Conservation (phyloP, 164 flowering plant species). For the Hamamelis virginiana region DNA sequence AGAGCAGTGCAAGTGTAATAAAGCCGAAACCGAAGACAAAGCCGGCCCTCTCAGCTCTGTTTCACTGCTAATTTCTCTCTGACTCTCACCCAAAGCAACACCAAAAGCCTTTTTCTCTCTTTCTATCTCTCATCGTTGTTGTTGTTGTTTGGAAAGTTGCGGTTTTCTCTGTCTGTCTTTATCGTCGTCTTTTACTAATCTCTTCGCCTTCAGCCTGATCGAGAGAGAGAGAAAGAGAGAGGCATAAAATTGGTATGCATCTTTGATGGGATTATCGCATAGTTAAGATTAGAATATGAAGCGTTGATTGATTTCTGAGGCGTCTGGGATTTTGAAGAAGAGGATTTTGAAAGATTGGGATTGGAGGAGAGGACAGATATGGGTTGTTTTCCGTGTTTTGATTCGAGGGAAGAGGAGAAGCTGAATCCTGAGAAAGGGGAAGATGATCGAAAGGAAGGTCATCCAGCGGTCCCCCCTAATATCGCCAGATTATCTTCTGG, state of each 20-base stretch:
- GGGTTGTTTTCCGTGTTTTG: constrained; percentile 56
- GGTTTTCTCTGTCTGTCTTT: no score
- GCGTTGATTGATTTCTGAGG: constrained; percentile 8
- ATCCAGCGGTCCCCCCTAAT: constrained; percentile 28
- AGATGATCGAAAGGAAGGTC: constrained; percentile 22
- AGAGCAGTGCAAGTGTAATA: background rate
- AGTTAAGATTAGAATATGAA: background rate
- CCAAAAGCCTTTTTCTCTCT: background rate
- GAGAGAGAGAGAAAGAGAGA: no score
- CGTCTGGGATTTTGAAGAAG: background rate
- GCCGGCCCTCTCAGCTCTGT: constrained; percentile 6
- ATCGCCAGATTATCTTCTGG: constrained; percentile 62
- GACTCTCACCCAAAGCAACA: constrained; percentile 4
- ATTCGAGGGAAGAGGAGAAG: constrained; percentile 40
- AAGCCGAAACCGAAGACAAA: constrained; percentile 2
- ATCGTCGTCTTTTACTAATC: no score
- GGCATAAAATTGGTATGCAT: no score
- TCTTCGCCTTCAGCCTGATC: no score
- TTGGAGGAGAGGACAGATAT: constrained; percentile 12
- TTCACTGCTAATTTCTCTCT: background rate
- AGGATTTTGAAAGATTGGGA: background rate
- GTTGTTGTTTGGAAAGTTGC: background rate
- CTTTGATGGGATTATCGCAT: background rate
- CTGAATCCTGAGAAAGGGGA: constrained; percentile 21
- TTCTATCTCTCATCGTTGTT: background rate